These are phyloP conservation scores for Aspergillus nidulans DNA, from an alignment of 495 filamentous ascomycete genomes.

Conservation along the genomic window DNA sequence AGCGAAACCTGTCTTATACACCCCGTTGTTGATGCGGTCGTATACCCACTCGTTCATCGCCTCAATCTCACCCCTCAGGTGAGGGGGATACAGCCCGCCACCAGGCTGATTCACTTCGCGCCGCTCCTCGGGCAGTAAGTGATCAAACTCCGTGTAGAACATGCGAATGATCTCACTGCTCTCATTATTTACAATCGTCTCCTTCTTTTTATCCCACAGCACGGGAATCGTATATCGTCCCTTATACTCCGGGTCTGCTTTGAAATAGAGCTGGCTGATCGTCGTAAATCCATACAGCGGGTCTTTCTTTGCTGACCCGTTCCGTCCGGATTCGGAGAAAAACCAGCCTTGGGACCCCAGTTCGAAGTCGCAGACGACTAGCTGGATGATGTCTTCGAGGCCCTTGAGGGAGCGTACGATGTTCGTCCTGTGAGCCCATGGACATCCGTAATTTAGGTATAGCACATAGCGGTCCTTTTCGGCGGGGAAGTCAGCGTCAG, in stretches of 20 bases:
- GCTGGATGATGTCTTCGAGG: slow-evolving; percentile 65
- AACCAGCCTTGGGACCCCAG: slow-evolving; percentile 66
- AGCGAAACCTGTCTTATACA: slow-evolving; percentile 69
- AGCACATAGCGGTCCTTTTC: slow-evolving; percentile 76
- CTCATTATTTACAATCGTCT: slow-evolving; percentile 80
- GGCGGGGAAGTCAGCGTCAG: slow-evolving; percentile 61
- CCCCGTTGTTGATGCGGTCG: slow-evolving; percentile 62
- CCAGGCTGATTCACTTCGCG: slow-evolving; percentile 41
- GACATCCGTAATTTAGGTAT: slow-evolving; percentile 72
- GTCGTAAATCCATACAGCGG: slow-evolving; percentile 60
- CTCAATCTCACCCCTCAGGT: slow-evolving; percentile 54
- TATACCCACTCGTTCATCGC: slow-evolving; percentile 63
- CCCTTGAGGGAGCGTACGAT: slow-evolving; percentile 77
- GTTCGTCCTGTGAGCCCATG: slow-evolving; percentile 78
- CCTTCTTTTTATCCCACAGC: slow-evolving; percentile 69
- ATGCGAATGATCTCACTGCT: slow-evolving; percentile 77
- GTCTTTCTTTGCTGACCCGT: slow-evolving; percentile 55
- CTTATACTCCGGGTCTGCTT: slow-evolving; percentile 61
- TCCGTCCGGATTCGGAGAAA: slow-evolving; percentile 49
- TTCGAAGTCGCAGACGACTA: slow-evolving; percentile 65
- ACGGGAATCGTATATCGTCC: slow-evolving; percentile 77
- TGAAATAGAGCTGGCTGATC: slow-evolving; percentile 69
- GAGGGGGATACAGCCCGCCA: slow-evolving; percentile 53
- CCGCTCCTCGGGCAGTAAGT: slow-evolving; percentile 46
- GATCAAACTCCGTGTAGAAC: slow-evolving; percentile 58